Evolutionary conservation across 2,329 filamentous ascomycete species (phyloP).

Genomic region (Byssothecium circinans): DNA sequence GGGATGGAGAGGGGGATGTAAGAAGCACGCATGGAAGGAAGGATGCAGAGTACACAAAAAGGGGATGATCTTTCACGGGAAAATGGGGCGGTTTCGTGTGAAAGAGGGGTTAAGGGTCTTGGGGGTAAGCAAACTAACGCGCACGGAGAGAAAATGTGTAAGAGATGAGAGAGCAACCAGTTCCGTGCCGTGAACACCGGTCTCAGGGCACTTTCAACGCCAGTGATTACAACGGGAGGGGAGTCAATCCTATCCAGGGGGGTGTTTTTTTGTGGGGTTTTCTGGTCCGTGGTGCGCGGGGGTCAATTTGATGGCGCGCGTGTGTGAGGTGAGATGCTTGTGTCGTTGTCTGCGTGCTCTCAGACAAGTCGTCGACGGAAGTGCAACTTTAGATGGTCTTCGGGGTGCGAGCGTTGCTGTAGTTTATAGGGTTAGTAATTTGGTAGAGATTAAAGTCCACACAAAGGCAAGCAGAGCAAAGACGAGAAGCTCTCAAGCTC

Average conservation of each 20-base stretch:
- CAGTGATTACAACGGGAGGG: constrained; percentile 14
- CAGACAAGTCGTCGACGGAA: constrained; percentile 1
- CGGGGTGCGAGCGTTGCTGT: constrained; percentile 56
- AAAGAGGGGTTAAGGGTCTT: constrained; percentile 20
- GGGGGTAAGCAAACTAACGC: constrained; percentile 31
- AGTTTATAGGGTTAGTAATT: background rate
- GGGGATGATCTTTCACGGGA: background rate
- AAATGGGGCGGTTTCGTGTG: constrained; percentile 3
- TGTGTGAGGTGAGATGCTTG: constrained; percentile 11
- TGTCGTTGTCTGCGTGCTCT: constrained; percentile 14
- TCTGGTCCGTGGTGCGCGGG: constrained; percentile 26
- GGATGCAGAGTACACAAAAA: background rate
- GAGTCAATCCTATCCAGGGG: constrained; percentile 31
- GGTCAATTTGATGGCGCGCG: constrained; percentile 21
- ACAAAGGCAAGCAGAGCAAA: background rate
- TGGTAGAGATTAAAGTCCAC: background rate
- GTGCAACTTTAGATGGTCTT: constrained; percentile 54
- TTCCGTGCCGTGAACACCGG: constrained; percentile 6
- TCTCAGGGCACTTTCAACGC: constrained; percentile 13
- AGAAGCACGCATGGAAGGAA: background rate
- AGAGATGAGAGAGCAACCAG: constrained; percentile 10
- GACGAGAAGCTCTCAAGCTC: constrained; percentile 18
- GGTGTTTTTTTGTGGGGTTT: constrained; percentile 35
- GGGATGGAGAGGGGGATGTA: constrained; percentile 7
- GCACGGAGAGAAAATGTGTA: background rate